phyloP scores from a whole-genome alignment of 2,329 filamentous ascomycete genomes.

The Fusarium sp. region DNA sequence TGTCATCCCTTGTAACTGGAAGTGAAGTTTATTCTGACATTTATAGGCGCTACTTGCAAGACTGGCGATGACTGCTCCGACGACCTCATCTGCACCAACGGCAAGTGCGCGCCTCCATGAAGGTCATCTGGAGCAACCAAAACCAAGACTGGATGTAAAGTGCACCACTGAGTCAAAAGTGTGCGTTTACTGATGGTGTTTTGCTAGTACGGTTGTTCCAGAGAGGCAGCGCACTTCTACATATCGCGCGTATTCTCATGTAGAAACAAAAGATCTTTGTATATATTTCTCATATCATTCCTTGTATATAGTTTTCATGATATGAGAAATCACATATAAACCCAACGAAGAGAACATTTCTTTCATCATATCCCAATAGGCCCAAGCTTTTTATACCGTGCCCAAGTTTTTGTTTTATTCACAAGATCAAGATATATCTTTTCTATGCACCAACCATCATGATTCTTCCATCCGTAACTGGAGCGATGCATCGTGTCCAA shows the following conservation, averaged over 20 bases:
- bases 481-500: constrained; percentile 84
- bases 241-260: neutral
- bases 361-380: neutral
- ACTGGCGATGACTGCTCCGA: constrained; percentile 38
- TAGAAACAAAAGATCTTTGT: neutral
- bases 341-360: neutral
- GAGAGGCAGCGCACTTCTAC: neutral
- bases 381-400: neutral
- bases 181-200: neutral
- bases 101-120: constrained; percentile 30
- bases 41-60: constrained; percentile 25
- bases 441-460: constrained; percentile 50
- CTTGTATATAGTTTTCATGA: neutral
- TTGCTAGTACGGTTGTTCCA: neutral
- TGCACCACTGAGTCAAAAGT: neutral
- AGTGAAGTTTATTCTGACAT: no score
- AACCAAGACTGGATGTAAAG: neutral
- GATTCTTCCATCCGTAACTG: constrained; percentile 79
- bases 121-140: neutral
- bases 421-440: neutral
- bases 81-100: constrained; percentile 36
- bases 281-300: neutral
- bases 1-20: neutral
- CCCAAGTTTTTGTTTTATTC: neutral
- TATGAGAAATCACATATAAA: neutral